Conservation (phyloP, 257 asterid species). For the Mitragyna speciosa region DNA sequence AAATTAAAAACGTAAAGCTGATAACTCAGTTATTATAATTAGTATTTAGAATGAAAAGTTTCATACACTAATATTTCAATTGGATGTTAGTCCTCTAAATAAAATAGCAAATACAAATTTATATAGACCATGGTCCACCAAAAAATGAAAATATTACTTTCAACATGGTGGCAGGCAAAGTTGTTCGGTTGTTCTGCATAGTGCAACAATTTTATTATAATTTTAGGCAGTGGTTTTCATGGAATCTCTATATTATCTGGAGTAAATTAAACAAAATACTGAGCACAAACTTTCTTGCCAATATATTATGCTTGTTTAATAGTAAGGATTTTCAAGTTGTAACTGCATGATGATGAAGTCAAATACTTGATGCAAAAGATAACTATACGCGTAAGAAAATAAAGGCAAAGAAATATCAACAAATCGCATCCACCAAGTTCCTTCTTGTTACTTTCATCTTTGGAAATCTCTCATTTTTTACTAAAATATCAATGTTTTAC, state of each 20-base stretch:
- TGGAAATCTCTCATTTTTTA: not conserved
- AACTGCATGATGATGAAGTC: not conserved
- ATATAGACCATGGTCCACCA: not conserved
- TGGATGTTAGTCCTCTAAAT: not conserved
- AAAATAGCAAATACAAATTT: not conserved
- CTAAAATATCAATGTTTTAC: not conserved
- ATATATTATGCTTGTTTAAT: not conserved
- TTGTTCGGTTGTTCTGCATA: conserved; percentile 14
- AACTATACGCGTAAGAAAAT: not conserved
- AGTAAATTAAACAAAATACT: not conserved
- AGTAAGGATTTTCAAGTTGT: not conserved
- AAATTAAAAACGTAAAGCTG: too few relatives aligned
- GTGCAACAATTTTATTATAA: not conserved
- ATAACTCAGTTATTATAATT: too few relatives aligned
- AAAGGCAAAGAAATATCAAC: not conserved
- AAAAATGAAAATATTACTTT: not conserved
- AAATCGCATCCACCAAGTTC: not conserved
- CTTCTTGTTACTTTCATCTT: conserved; percentile 4
- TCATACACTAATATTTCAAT: too few relatives aligned
- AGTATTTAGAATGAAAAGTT: too few relatives aligned
- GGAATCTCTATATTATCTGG: not conserved
- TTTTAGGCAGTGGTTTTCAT: not conserved
- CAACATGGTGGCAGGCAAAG: conserved; percentile 9
- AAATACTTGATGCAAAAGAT: not conserved
- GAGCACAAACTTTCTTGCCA: not conserved